phyloP scores from a whole-genome alignment of 2,329 filamentous ascomycete genomes.

The Colletotrichum karsti region DNA sequence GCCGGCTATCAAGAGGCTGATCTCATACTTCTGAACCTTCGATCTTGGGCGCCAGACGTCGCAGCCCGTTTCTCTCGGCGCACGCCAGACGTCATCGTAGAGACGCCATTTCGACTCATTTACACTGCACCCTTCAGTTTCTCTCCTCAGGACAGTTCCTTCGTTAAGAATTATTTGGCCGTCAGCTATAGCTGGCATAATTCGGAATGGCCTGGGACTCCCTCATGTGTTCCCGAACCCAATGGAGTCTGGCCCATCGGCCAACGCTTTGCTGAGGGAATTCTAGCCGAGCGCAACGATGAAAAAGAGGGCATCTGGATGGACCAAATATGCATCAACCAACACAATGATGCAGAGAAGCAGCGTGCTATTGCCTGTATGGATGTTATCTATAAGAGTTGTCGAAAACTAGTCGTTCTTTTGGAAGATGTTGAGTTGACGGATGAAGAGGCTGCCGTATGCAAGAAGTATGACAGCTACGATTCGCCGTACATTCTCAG shows the following conservation, averaged over 20 bases:
- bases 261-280: background rate
- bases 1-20: background rate
- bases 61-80: background rate
- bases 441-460: background rate
- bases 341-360: conserved; percentile 42
- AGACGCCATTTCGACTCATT: conserved; percentile 9
- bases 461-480: background rate
- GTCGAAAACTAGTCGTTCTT: conserved; percentile 5
- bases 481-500: background rate
- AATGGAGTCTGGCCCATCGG: conserved; percentile 6
- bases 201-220: background rate
- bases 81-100: background rate
- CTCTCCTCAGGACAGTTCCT: background rate
- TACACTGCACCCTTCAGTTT: background rate
- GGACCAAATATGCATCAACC: conserved; percentile 50
- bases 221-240: background rate
- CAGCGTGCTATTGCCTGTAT: conserved; percentile 13
- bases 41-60: background rate
- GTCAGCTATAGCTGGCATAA: conserved; percentile 18
- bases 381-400: conserved; percentile 11
- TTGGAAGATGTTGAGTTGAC: conserved; percentile 14
- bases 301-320: conserved; percentile 38
- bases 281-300: background rate
- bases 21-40: background rate
- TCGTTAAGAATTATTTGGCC: background rate